Evolutionary conservation across 164 flowering plant genomes (phyloP).

Genomic region (Magnolia officinalis): DNA sequence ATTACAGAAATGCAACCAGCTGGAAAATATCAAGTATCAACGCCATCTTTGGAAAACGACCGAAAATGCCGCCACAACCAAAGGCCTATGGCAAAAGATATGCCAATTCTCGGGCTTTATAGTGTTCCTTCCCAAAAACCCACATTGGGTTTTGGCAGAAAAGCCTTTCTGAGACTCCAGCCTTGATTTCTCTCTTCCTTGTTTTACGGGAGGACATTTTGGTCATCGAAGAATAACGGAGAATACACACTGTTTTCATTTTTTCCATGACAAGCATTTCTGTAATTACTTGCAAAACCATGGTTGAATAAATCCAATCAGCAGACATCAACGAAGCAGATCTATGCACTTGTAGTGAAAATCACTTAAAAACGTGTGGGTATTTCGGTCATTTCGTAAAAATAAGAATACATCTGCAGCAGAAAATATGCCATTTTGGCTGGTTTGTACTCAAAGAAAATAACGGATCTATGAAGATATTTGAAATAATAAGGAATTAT

Average conservation of each 20-base stretch:
- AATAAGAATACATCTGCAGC: background rate
- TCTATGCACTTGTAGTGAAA: background rate
- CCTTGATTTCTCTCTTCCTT: constrained; percentile 38
- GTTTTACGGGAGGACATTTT: constrained; percentile 21
- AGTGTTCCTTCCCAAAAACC: constrained; percentile 41
- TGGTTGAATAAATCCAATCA: background rate
- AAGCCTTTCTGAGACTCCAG: constrained; percentile 54
- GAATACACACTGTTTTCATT: background rate
- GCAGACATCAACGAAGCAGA: background rate
- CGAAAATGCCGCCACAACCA: constrained; percentile 38
- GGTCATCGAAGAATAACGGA: constrained; percentile 3
- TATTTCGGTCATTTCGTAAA: background rate
- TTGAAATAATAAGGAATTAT: too few relatives aligned
- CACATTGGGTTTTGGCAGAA: constrained; percentile 16
- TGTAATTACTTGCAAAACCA: too few relatives aligned
- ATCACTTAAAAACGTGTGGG: background rate
- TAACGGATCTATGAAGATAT: too few relatives aligned
- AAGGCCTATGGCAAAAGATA: constrained; percentile 56
- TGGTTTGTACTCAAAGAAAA: background rate
- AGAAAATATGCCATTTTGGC: background rate
- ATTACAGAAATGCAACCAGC: background rate
- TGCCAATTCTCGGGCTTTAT: constrained; percentile 59
- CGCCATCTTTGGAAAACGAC: constrained; percentile 10
- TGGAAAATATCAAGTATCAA: background rate
- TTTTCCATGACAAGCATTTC: too few relatives aligned